These are phyloP conservation scores for Aspergillus fijiensis DNA, from an alignment of 2,329 filamentous ascomycete species.

Conservation along the genomic window DNA sequence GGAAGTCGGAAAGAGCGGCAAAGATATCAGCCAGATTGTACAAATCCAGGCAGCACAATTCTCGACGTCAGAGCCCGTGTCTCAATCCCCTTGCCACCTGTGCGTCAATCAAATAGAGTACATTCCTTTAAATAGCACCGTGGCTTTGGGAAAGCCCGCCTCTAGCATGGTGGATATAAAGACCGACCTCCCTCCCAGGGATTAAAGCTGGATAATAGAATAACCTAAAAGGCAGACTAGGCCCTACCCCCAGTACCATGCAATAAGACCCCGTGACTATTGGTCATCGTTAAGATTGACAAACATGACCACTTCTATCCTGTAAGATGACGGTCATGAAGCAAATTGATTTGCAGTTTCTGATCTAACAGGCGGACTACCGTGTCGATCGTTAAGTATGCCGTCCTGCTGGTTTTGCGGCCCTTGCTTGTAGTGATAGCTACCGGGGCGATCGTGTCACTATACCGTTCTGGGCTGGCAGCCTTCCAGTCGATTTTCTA, in stretches of 20 bases:
- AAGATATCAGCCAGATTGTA: neutral
- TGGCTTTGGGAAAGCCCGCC: neutral
- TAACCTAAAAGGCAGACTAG: neutral
- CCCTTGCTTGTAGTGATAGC: neutral
- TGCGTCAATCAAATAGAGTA: neutral
- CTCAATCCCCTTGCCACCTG: neutral
- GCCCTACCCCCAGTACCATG: neutral
- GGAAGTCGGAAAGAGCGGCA: neutral
- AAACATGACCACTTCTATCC: neutral
- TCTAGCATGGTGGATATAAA: neutral
- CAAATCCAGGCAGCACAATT: neutral
- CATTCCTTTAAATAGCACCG: neutral
- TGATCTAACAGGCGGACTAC: neutral
- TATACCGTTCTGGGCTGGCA: neutral
- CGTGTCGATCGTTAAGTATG: neutral
- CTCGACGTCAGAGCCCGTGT: neutral
- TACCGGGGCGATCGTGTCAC: neutral
- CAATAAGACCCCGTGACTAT: neutral
- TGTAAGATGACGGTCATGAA: neutral
- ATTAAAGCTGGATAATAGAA: neutral
- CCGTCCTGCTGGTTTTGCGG: neutral
- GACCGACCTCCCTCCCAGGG: neutral
- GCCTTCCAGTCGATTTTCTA: neutral
- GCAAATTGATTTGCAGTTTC: neutral
- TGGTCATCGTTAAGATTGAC: neutral